A percentile compares a stretch with the other conserved stretches of the same genome.
Conservation (phyloP, 352 stramenopile species). For the Lagenidium sp. region DNA sequence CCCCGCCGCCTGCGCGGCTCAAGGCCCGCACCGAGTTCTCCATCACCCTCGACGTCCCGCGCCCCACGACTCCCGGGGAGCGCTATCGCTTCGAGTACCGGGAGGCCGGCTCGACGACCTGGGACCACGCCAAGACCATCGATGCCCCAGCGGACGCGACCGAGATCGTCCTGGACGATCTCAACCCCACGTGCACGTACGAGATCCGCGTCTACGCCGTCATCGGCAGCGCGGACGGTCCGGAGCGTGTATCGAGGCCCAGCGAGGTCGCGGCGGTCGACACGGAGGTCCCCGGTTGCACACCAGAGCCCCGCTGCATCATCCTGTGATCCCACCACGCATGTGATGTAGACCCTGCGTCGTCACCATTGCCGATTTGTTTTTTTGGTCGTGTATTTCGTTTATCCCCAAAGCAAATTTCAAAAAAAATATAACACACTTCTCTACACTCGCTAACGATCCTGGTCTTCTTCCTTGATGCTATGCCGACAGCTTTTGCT, state of each 20-base stretch:
- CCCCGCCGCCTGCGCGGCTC: conserved; percentile 54
- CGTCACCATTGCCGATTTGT: too few relatives aligned
- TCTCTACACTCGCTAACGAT: neutral
- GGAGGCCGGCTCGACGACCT: conserved; percentile 31
- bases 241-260: conserved; percentile 32
- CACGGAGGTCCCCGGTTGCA: conserved; percentile 78
- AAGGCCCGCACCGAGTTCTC: conserved; percentile 77
- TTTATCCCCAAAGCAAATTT: neutral
- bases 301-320: conserved; percentile 38
- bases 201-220: conserved; percentile 76
- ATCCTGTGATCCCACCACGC: conserved; percentile 31
- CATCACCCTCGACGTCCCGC: conserved; percentile 52
- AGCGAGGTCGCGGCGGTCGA: conserved; percentile 80
- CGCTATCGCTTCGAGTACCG: conserved; percentile 69
- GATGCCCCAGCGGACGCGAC: conserved; percentile 28
- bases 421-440: neutral
- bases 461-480: too few relatives aligned
- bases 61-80: conserved; percentile 5
- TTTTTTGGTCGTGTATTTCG: too few relatives aligned
- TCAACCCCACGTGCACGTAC: conserved; percentile 85
- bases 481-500: conserved; percentile 6
- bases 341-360: too few relatives aligned
- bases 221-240: conserved; percentile 18
- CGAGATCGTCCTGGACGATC: conserved; percentile 67
- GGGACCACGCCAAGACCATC: conserved; percentile 24